Base-by-base conservation (phyloP, 441 rosid genomes). In the Mallotus japonicus region DNA sequence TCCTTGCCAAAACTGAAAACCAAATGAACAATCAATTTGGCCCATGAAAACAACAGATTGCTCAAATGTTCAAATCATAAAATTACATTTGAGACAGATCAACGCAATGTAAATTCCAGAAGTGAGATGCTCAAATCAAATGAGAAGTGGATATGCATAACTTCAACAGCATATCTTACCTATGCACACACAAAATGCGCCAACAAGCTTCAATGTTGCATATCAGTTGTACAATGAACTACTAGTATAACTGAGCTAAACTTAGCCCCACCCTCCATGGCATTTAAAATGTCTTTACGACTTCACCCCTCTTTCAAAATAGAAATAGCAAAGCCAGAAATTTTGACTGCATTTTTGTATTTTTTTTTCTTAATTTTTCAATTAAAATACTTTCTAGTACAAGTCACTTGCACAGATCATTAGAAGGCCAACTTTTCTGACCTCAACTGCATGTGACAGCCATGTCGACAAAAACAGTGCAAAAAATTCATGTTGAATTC, bases 1-100 rank as follows among this genome's bases (percentile, higher is more conserved):
- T 90, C 84, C 88, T 89, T 40, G 95, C 95, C 91, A 91, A 77
- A 79, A 87, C 99, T 95, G 88, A 80, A 76, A 83, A 59, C 73
- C 85, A 77, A 46, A 71, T 34, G 63, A 74, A 80, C 40, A 37
- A 66, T 51, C 50, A 64, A 22, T 42, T 51, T 58, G 44, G 69
- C 8, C 63, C 58, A 58, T 63, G 37, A 67, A 67, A 73, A 47
- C 67, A 51, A 34, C 19, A 75, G 22, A 46, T 40, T 53, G 37
- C 70, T 51, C 19, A 49, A 34, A 54, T 56, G 40, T 56, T 40
- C 54, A 57, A 69, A 69, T 54, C 32, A 53, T 53, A n/a, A 55
- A 37, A 40, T 24, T 60, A 56, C 51, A 69, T 22, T 34, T 2
- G 46, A n/a, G 49, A 51, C 17, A 14, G 5, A 42, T 12, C 24